Evolutionary conservation across 805 yeast genomes (phyloP), one percentile per base, ranked within the genome.

Genomic region (Candida corydali): DNA sequence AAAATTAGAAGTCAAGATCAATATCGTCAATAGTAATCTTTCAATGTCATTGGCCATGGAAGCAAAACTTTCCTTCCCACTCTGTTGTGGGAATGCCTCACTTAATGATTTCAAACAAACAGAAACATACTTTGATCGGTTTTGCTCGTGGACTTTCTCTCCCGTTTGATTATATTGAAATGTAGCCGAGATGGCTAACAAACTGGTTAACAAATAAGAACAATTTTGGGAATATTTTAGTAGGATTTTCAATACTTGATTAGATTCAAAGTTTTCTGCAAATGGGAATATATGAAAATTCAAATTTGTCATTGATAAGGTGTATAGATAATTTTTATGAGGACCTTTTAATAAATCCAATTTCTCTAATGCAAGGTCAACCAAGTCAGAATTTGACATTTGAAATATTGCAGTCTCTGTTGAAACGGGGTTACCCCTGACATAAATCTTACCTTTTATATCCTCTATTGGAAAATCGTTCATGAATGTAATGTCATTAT

Each of bases 101-200:
- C 80, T 75, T 15, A 82, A 55, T 1, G 75, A 60, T 38, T 69
- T 70, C 38, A 82, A 57, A 50, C 87, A 80, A 22, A 70, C 70
- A 5, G 80, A 70, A 19, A 80, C 56, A 47, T 82, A 82, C 15
- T 73, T 78, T 76, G 24, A 76, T 70, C 46, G 65, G 69, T 51
- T 78, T 78, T 54, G 72, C 77, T 41, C 73, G 69, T 8, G 70
- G 49, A 26, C 57, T 47, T 22, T 49, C 42, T 50, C 45, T 10
- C 46, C 45, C 1, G 71, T 60, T 24, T 63, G 59, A 41, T 75
- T 63, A 40, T 65, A 72, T 4, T 73, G 60, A 6, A 76, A 65
- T 16, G 78, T 63, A 0, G 88, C 86, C 8, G 86, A 85, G 38
- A 79, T 77, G 0, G 88, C 83, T 34, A 82, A 57, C 5, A 82